Evolutionary conservation across 305 asterid genomes (phyloP), one percentile per base, ranked within the genome.

Genomic region (Fraxinus ornus): DNA sequence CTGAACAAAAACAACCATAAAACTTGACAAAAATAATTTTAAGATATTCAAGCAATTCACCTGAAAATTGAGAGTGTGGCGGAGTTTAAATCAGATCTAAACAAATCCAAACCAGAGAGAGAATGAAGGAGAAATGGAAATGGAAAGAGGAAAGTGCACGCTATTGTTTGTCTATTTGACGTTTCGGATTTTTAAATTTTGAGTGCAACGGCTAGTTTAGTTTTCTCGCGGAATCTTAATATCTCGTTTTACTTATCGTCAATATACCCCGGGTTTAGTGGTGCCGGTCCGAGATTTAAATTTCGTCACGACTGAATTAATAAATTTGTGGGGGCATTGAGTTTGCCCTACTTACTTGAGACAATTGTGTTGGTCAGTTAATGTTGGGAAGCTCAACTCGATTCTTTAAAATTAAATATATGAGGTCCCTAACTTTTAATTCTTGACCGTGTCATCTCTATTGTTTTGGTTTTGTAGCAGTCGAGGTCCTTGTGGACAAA

Each of bases 121-220:
- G 79, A 71, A 72, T 55, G 82, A 77, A 78, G 60, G 76, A 39
- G 81, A 39, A 78, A 83, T 17, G 80, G 78, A 39, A 78, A 83
- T 15, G 80, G 86, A 83, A 80, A 87, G 79, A 32, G 83, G 66
- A 78, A 68, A 75, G 71, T 36, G 55, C 72, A 64, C 83, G 60
- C 62, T 33, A 19, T 19, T 78, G 77, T 70, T 60, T 83, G 88
- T 82, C 74, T 71, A 78, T 47, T 76, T 15, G 66, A 26, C 62
- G 83, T 72, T 82, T 76, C 79, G 78, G 66, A n/a, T 19, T 80
- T 88, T 90, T 47, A 83, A 88, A 90, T 83, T 83, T 85, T 12
- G 85, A 85, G 85, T 19, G 35, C 83, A 90, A 90, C 93, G 93
- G 93, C 92, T 90, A 89, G 86, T 87, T 88, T 47, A 81, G 80